Base-by-base conservation (phyloP, 805 yeast genomes). In the Kodamaea neixiangensis region DNA sequence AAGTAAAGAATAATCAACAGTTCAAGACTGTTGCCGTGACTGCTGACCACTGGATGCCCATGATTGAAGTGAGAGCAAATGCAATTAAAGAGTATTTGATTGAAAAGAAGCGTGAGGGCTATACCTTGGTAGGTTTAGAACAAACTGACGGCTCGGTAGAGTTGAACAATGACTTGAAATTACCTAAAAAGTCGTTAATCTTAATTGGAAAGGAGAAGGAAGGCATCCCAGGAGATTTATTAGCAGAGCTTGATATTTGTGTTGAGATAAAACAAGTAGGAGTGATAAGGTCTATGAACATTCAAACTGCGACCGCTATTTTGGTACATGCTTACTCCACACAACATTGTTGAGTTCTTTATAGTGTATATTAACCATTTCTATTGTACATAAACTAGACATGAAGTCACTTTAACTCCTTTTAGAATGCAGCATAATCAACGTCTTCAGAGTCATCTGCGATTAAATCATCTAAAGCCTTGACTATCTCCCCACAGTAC, bases 11-110 rank as follows among this genome's bases (percentile, higher is more conserved):
- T 7, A 79, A 85, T 59, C 77, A 82, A 1, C 92, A 87, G 53
- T 92, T 92, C 72, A 87, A 83, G 61, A 83, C 76, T 55, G 97
- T 94, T 25, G 96, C 97, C 0, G 96, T 92, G 7, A 90, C 97
- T 0, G 96, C 98, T 0, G 97, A 92, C 58, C 75, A 79, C 51
- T 93, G 97, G 97, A 88, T 91, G 94, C 97, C 97, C 1, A 85
- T 92, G 83, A 63, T 72, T 5, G 93, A 91, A 64, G 96, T 92
- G 4, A 78, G 78, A 50, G 76, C 79, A 4, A 80, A 69, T 0
- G 75, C 73, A 2, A 82, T 92, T 40, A 67, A 72, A 1, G 67
- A 65, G 1, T 93, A 72, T 60, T 77, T 93, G 80, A 71, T 72
- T 48, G 61, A 64, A 48, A 85, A 86, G 72, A 83, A 80, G 64